Percentiles rank a stretch among this genome's conserved stretches.
These are phyloP conservation scores for Gnomoniopsis smithogilvyi DNA, from an alignment of 2,329 filamentous ascomycete genomes.

Conservation along the genomic window DNA sequence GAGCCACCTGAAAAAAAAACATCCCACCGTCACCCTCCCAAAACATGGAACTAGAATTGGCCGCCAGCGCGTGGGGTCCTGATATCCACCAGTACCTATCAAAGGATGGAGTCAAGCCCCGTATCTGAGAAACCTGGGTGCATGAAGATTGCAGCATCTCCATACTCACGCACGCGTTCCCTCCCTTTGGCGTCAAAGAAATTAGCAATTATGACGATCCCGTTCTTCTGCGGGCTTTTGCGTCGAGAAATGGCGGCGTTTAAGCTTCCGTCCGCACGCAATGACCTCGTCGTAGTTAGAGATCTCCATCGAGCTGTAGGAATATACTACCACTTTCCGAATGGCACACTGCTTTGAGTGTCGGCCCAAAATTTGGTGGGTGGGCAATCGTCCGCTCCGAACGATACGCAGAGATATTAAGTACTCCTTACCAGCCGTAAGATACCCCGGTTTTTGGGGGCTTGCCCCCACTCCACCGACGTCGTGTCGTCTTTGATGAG, in stretches of 20 bases:
- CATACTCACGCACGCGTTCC: not conserved
- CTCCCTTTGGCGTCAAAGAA: conserved; percentile 6
- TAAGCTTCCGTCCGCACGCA: conserved; percentile 12
- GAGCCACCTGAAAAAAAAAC: not conserved
- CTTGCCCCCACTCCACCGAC: not conserved
- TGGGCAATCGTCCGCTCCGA: not conserved
- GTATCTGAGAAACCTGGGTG: not conserved
- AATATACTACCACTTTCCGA: not conserved
- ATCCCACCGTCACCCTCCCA: conserved; percentile 8
- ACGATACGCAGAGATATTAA: not conserved
- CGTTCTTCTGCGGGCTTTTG: not conserved
- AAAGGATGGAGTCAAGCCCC: not conserved
- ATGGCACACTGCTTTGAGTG: not conserved
- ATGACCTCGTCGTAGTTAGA: conserved; percentile 11
- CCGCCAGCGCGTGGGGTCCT: conserved; percentile 3
- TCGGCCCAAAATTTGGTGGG: not conserved
- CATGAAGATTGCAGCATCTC: not conserved
- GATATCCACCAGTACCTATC: conserved; percentile 1
- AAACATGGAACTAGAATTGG: not conserved
- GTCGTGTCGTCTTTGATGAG: not conserved
- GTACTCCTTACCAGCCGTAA: not conserved
- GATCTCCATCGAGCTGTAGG: not conserved
- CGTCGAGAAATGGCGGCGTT: conserved; percentile 3
- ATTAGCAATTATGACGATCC: conserved; percentile 4
- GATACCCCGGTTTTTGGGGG: not conserved